A percentile compares a stretch with the other conserved stretches of the same genome.
These are phyloP conservation scores for Pseudozyma thailandica DNA, from an alignment of 1,284 basidiomycete genomes.

Conservation along the genomic window DNA sequence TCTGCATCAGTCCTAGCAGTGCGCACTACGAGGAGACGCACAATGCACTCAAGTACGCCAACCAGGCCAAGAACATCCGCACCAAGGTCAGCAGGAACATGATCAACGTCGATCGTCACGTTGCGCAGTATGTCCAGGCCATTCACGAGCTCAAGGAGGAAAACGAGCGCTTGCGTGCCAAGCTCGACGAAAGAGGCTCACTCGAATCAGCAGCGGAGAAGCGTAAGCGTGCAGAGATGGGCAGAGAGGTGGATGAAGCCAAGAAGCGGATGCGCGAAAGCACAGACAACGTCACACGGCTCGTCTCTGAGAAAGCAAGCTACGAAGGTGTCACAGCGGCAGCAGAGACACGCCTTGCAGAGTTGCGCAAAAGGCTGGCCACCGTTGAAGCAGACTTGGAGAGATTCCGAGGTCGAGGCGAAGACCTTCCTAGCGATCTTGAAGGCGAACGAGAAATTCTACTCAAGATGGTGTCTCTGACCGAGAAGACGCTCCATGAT, in stretches of 20 bases:
- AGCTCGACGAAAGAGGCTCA: conserved; percentile 74
- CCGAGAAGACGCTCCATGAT: conserved; percentile 77
- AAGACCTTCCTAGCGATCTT: conserved; percentile 70
- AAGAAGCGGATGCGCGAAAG: conserved; percentile 76
- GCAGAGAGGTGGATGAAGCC: conserved; percentile 75
- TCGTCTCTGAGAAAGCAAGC: conserved; percentile 72
- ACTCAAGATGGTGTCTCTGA: conserved; percentile 76
- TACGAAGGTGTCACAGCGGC: conserved; percentile 80
- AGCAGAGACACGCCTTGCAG: conserved; percentile 78
- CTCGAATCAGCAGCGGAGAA: conserved; percentile 71
- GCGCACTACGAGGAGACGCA: conserved; percentile 67
- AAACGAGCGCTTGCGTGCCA: conserved; percentile 84
- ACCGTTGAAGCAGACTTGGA: conserved; percentile 72
- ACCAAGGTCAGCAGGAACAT: conserved; percentile 67
- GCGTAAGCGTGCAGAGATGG: conserved; percentile 72
- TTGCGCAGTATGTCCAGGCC: conserved; percentile 76
- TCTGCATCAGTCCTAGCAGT: conserved; percentile 66
- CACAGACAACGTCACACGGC: conserved; percentile 69
- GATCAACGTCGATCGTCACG: conserved; percentile 67
- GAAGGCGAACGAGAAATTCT: conserved; percentile 80
- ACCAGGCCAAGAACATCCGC: conserved; percentile 68
- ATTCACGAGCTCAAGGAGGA: conserved; percentile 87
- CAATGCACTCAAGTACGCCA: conserved; percentile 68
- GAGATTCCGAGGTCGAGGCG: conserved; percentile 19
- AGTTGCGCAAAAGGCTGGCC: conserved; percentile 76